These are phyloP conservation scores for Rutstroemia sp. DNA, from an alignment of 2,329 filamentous ascomycete genomes.

Conservation along the genomic window DNA sequence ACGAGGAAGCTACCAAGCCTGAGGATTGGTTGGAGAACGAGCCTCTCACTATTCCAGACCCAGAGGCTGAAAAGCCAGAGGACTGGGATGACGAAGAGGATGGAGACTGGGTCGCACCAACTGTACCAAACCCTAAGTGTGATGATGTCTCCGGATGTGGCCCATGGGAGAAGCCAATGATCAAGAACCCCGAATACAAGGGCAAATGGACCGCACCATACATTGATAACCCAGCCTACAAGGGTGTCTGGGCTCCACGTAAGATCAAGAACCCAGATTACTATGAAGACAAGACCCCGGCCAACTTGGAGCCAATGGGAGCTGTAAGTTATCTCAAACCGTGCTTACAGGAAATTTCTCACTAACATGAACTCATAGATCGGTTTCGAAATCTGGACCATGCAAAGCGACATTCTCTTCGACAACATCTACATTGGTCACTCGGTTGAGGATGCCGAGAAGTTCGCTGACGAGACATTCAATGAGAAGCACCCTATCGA, in stretches of 20 bases:
- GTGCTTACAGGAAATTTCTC: slow-evolving; percentile 10
- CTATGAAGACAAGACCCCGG: slow-evolving; percentile 93
- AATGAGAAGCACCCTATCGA: slow-evolving; percentile 81
- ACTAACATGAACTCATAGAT: slow-evolving; percentile 46
- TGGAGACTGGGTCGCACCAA: slow-evolving; percentile 84
- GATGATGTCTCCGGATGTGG: slow-evolving; percentile 89
- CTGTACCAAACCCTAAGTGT: slow-evolving; percentile 93
- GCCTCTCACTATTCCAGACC: slow-evolving; percentile 75
- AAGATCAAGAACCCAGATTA: slow-evolving; percentile 97
- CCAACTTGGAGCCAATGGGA: slow-evolving; percentile 97
- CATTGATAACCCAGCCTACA: slow-evolving; percentile 97
- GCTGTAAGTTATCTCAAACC: slow-evolving; percentile 57
- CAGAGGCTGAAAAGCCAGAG: slow-evolving; percentile 93
- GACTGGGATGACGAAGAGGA: slow-evolving; percentile 99
- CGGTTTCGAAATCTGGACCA: slow-evolving; percentile 99
- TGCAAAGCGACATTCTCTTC: slow-evolving; percentile 98
- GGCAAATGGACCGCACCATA: slow-evolving; percentile 89
- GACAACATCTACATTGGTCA: slow-evolving; percentile 99
- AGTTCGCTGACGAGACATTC: slow-evolving; percentile 84
- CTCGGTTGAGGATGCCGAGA: slow-evolving; percentile 85
- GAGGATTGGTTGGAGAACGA: slow-evolving; percentile 96
- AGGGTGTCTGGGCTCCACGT: slow-evolving; percentile 87
- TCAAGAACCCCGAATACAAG: slow-evolving; percentile 89
- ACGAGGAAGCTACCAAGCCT: slow-evolving; percentile 84
- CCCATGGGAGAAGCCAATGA: slow-evolving; percentile 84